Evolutionary conservation across 1,284 basidiomycete genomes (phyloP).

Genomic region (Moesziomyces antarcticus): DNA sequence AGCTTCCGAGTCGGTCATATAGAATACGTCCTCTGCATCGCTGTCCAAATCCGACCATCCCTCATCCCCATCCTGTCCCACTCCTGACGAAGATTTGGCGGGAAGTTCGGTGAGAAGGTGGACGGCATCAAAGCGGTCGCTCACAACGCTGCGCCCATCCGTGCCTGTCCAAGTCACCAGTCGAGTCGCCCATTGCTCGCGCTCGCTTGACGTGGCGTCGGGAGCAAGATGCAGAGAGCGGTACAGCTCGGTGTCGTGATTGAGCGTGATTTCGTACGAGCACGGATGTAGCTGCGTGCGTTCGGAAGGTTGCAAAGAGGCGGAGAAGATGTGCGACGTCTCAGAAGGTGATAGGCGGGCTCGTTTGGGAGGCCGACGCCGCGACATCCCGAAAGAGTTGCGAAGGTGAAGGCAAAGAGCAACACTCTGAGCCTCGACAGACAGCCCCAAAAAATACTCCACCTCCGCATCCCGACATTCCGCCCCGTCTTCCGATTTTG

Average conservation of each 20-base stretch:
- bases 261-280: conserved; percentile 29
- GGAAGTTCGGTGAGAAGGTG: conserved; percentile 24
- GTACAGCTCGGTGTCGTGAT: conserved; percentile 14
- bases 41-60: conserved; percentile 39
- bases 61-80: not conserved
- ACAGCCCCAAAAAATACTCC: conserved; percentile 19
- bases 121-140: conserved; percentile 29
- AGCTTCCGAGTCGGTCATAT: conserved; percentile 21
- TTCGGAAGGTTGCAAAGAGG: not conserved
- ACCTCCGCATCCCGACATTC: conserved; percentile 30
- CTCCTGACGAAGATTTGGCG: not conserved
- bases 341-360: conserved; percentile 4
- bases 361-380: conserved; percentile 5
- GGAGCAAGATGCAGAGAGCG: conserved; percentile 3
- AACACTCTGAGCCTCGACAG: conserved; percentile 1
- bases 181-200: not conserved
- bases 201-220: not conserved
- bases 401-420: too few relatives aligned
- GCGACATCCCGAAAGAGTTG: not conserved
- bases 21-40: conserved; percentile 39
- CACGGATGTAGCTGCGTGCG: conserved; percentile 4
- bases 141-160: conserved; percentile 3
- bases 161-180: conserved; percentile 25
- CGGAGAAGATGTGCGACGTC: conserved; percentile 17
- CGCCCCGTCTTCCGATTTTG: too few relatives aligned